Evolutionary conservation across 306 rosid genomes (phyloP), one percentile per base, ranked within the genome.

Genomic region (Heteromeles arbutifolia): DNA sequence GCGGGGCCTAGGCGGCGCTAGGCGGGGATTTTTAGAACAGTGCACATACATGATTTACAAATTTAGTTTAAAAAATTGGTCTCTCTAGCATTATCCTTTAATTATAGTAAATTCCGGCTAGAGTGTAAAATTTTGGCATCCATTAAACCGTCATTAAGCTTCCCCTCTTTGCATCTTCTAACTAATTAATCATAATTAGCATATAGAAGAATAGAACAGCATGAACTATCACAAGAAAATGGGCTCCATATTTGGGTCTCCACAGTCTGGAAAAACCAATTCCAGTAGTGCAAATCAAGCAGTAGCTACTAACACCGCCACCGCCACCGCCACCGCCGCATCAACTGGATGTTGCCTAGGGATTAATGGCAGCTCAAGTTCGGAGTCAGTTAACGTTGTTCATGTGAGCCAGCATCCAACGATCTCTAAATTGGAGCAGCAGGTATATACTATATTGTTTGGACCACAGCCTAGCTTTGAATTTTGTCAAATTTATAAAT

Each of bases 261-360:
- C 44, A 39, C 48, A 8, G 64, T 72, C 76, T 13, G 54, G 8
- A 17, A 48, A 77, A 48, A 26, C 66, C 12, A 79, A 59, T 29
- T 31, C 63, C 2, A 79, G 26, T 50, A 29, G 22, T 0, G 75
- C 21, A 50, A 72, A 58, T 22, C 41, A 68, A 63, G 65, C 2
- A 37, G 37, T n/a, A 24, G 3, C 11, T 15, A n/a, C 53, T 4
- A 24, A 80, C 70, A 28, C 61, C 74, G 11, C 31, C 13, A 22
- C 29, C 31, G 9, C 62, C 12, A 69, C 39, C 84, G 11, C 69
- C 72, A 29, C 75, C 70, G 19, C 43, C 12, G n/a, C 11, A 24
- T 56, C 68, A 8, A 10, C 28, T 17, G 84, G 92, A 56, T 84
- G 86, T 75, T 86, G 92, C 76, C 76, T 84, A 67, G 86, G 86